Evolutionary conservation across 164 flowering plant genomes (phyloP).

Genomic region (Cinnamomum chago): DNA sequence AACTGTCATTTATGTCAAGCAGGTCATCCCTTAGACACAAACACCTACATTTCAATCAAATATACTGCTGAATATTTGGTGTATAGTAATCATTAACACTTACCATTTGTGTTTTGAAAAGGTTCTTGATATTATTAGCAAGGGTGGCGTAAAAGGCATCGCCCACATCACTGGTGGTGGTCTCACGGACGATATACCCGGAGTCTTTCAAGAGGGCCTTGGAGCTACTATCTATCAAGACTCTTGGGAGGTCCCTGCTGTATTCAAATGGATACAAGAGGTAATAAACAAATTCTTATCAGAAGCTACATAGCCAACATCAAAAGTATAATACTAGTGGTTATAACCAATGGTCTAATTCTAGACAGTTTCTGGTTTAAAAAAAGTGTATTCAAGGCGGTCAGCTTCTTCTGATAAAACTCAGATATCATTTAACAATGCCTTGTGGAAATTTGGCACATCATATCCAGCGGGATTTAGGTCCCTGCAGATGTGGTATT

Average conservation of each 20-base stretch:
- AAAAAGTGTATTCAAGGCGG: neutral
- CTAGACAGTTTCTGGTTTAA: neutral
- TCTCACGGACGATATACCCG: slow-evolving; percentile 91
- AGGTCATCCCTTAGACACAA: slow-evolving; percentile 37
- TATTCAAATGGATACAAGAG: slow-evolving; percentile 97
- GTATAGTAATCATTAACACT: neutral
- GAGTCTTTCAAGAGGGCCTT: slow-evolving; percentile 84
- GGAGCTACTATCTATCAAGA: slow-evolving; percentile 65
- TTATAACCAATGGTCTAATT: neutral
- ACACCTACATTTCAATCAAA: neutral
- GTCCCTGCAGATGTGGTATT: neutral
- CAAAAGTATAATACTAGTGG: neutral
- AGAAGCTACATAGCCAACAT: neutral
- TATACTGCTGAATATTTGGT: neutral
- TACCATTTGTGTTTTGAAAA: slow-evolving; percentile 13
- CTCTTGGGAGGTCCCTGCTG: slow-evolving; percentile 74
- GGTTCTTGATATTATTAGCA: slow-evolving; percentile 80
- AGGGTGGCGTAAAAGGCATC: slow-evolving; percentile 90
- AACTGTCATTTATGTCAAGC: slow-evolving; percentile 87
- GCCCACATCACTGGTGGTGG: slow-evolving; percentile 99
- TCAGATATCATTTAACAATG: neutral
- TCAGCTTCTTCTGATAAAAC: neutral
- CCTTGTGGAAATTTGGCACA: neutral
- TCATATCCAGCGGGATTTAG: neutral
- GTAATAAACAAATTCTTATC: slow-evolving; percentile 22